A percentile compares a stretch with the other conserved stretches of the same genome.
Conservation (phyloP, 257 asterid genomes). For the Solanum medicagineum region DNA sequence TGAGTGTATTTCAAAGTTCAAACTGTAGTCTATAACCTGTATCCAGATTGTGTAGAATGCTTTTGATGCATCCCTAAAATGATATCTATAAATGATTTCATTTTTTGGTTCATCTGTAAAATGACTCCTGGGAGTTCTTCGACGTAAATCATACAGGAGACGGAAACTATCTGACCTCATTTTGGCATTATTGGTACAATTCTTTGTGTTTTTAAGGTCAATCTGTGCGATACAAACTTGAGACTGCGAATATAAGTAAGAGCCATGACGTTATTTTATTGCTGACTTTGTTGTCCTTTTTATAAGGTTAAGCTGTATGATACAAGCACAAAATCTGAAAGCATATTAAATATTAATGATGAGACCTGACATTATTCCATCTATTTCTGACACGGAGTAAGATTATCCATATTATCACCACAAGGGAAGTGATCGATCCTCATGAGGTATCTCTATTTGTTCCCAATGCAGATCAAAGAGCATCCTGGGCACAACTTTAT, state of each 20-base stretch:
- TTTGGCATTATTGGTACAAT: background rate
- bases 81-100: background rate
- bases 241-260: background rate
- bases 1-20: background rate
- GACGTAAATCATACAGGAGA: background rate
- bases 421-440: conserved; percentile 1
- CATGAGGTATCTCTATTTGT: conserved; percentile 9
- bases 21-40: background rate
- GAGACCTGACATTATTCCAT: background rate
- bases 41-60: background rate
- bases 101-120: background rate
- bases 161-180: background rate
- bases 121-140: background rate
- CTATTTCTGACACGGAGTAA: background rate
- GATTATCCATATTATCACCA: background rate
- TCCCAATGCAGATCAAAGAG: conserved; percentile 56
- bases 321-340: background rate
- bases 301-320: background rate
- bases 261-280: background rate
- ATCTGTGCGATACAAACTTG: background rate
- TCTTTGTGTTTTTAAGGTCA: background rate
- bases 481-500: conserved; percentile 55
- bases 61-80: background rate
- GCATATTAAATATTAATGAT: background rate
- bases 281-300: background rate